These are phyloP conservation scores for Pilatotrama ljubarskyi DNA, from an alignment of 768 basidiomycete genomes.

Conservation along the genomic window DNA sequence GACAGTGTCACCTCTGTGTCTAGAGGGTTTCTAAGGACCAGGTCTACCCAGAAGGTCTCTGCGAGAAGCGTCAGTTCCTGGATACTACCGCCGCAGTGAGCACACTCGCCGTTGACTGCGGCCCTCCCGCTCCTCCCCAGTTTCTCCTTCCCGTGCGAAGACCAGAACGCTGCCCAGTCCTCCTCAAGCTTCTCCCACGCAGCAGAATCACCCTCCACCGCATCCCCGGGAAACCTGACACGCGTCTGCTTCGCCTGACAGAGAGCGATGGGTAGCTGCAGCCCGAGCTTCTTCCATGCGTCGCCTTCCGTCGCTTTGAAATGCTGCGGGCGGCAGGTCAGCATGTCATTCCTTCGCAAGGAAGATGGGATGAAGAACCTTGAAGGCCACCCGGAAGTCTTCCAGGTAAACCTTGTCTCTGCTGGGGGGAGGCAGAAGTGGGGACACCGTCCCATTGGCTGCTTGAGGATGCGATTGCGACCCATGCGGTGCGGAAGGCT, in stretches of 20 bases:
- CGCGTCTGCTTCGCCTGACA: constrained; percentile 58
- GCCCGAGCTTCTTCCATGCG: constrained; percentile 40
- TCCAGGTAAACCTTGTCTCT: constrained; percentile 76
- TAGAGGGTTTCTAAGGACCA: constrained; percentile 70
- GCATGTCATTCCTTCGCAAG: background rate
- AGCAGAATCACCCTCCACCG: constrained; percentile 40
- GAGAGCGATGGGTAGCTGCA: constrained; percentile 68
- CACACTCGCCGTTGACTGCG: constrained; percentile 56
- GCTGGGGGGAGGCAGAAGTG: constrained; percentile 8
- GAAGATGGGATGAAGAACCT: constrained; percentile 44
- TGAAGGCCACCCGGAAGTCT: constrained; percentile 86
- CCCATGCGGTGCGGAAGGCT: constrained; percentile 34
- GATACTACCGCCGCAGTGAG: background rate
- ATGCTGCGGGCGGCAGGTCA: constrained; percentile 51
- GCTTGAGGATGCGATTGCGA: constrained; percentile 3
- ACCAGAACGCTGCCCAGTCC: constrained; percentile 64
- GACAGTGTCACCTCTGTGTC: constrained; percentile 71
- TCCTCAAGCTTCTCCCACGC: constrained; percentile 69
- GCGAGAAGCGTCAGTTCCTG: constrained; percentile 10
- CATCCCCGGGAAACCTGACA: constrained; percentile 57
- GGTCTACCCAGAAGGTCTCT: constrained; percentile 81
- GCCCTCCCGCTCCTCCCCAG: constrained; percentile 60
- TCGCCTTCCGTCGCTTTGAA: constrained; percentile 59
- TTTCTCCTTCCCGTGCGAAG: constrained; percentile 49
- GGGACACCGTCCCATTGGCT: constrained; percentile 25